Conservation (phyloP, 345 rosid species). For the Melaleuca quinquenervia region DNA sequence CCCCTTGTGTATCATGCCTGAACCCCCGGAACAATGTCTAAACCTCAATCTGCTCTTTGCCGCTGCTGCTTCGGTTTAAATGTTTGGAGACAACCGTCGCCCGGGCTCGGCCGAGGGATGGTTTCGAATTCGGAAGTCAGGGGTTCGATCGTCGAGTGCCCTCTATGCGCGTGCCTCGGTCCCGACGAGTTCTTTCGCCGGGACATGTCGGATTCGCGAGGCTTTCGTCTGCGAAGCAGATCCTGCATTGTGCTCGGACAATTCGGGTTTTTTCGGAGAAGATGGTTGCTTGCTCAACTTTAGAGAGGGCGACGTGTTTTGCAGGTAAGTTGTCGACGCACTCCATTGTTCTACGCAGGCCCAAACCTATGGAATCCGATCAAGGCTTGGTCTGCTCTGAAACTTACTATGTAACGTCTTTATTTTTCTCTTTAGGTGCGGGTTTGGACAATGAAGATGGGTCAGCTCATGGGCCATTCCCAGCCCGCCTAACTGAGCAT, state of each 20-base stretch:
- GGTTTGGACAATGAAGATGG: not conserved
- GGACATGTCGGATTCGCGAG: not conserved
- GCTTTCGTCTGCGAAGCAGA: not conserved
- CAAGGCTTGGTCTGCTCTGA: not conserved
- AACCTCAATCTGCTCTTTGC: not conserved
- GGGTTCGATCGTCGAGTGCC: not conserved
- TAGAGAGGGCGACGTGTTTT: too few relatives aligned
- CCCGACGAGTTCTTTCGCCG: not conserved
- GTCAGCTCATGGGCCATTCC: not conserved
- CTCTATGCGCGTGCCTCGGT: not conserved
- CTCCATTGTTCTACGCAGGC: not conserved
- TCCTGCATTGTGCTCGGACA: not conserved
- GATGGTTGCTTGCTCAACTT: not conserved
- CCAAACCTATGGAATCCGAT: not conserved
- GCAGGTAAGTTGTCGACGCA: not conserved
- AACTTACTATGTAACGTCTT: not conserved
- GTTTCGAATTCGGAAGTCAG: not conserved
- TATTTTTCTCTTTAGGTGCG: not conserved
- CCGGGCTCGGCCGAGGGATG: not conserved
- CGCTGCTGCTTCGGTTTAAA: not conserved
- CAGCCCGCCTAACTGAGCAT: not conserved
- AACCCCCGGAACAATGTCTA: not conserved
- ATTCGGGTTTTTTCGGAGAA: not conserved
- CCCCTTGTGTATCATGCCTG: not conserved
- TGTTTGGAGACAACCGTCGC: not conserved